Conservation (phyloP, 1,284 basidiomycete genomes). For the Mycena sp. region DNA sequence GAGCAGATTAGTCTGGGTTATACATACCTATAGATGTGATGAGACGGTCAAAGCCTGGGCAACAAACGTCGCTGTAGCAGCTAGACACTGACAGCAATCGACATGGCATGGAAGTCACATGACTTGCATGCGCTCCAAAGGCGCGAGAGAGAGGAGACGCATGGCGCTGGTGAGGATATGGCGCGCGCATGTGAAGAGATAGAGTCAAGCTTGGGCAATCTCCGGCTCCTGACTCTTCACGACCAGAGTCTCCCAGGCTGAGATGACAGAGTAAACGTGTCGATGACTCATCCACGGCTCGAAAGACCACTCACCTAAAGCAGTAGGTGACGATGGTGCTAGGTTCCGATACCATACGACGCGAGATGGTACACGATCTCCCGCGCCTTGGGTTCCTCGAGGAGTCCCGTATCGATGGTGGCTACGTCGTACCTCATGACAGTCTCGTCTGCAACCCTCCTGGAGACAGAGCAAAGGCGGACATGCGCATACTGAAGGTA, state of each 20-base stretch:
- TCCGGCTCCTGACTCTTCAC: constrained; percentile 21
- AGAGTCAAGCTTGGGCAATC: too few species aligned
- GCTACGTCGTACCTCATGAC: background rate
- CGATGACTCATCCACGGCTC: background rate
- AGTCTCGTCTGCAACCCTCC: constrained; percentile 13
- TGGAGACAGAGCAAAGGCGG: constrained; percentile 18
- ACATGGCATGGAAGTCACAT: too few species aligned
- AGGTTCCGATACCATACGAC: constrained; percentile 15
- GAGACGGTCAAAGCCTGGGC: too few species aligned
- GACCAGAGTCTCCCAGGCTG: constrained; percentile 23
- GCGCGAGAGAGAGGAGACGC: too few species aligned
- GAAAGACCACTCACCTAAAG: constrained; percentile 15
- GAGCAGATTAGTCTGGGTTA: too few species aligned
- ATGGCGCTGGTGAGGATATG: too few species aligned
- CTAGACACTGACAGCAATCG: too few species aligned
- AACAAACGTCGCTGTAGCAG: too few species aligned
- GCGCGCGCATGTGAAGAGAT: too few species aligned
- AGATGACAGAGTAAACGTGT: constrained; percentile 20
- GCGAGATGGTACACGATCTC: constrained; percentile 16
- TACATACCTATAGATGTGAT: too few species aligned
- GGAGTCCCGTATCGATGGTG: constrained; percentile 9
- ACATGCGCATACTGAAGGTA: constrained; percentile 25
- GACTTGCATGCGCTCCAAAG: too few species aligned
- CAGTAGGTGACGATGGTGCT: constrained; percentile 26
- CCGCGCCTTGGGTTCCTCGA: constrained; percentile 19